Evolutionary conservation across 768 basidiomycete genomes (phyloP).

Genomic region (Pisolithus microcarpus): DNA sequence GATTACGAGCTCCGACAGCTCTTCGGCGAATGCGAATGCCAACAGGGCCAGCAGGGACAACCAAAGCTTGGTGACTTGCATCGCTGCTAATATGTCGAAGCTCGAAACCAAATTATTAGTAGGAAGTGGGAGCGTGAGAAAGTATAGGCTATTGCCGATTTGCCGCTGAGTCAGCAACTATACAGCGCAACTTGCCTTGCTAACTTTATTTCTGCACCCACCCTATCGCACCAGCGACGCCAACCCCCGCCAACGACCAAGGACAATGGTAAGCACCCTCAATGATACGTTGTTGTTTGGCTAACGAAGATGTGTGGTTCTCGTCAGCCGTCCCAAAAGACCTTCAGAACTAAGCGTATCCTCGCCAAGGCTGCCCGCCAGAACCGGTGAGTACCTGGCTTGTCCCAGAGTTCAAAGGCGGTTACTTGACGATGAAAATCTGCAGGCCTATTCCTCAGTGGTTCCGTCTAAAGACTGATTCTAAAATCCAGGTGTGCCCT

Average conservation of each 20-base stretch:
- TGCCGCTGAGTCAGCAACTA: slow-evolving; percentile 33
- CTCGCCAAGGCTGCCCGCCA: slow-evolving; percentile 94
- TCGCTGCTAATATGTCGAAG: slow-evolving; percentile 18
- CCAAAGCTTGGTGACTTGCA: slow-evolving; percentile 46
- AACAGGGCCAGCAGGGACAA: slow-evolving; percentile 43
- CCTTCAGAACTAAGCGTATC: slow-evolving; percentile 94
- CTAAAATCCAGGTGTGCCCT: slow-evolving; percentile 74
- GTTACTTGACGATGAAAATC: background rate
- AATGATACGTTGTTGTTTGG: background rate
- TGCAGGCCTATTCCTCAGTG: slow-evolving; percentile 94
- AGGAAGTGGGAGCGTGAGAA: slow-evolving; percentile 2
- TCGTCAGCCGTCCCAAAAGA: slow-evolving; percentile 93
- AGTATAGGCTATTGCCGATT: slow-evolving; percentile 5
- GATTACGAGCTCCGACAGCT: slow-evolving; percentile 53
- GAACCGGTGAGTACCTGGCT: slow-evolving; percentile 65
- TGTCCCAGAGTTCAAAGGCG: background rate
- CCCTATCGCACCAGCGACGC: slow-evolving; percentile 17
- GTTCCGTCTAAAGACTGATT: slow-evolving; percentile 96
- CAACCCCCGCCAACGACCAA: slow-evolving; percentile 31
- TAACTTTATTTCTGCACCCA: slow-evolving; percentile 28
- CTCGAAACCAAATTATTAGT: background rate
- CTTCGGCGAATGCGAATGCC: slow-evolving; percentile 38
- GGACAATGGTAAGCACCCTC: slow-evolving; percentile 37
- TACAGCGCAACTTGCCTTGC: slow-evolving; percentile 26
- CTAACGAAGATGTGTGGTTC: slow-evolving; percentile 1